Evolutionary conservation across 2,329 filamentous ascomycete genomes (phyloP), one percentile per base, ranked within the genome.

Genomic region (Tolypocladium cylindrosporum): DNA sequence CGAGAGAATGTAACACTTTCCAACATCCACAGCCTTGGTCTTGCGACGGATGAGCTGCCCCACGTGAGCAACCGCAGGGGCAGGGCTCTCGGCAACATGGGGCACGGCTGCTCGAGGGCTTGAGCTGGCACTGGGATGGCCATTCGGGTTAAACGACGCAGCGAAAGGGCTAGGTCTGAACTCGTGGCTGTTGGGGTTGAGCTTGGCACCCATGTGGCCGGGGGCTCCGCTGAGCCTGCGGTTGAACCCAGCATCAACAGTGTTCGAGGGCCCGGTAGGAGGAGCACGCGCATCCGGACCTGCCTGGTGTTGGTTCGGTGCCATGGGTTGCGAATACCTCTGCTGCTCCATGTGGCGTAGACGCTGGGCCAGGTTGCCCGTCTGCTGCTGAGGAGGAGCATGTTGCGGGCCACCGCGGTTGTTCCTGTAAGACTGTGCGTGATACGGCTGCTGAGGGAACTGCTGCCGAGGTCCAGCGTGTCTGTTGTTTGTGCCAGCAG

Each of bases 121-220:
- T 3, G 89, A 90, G 41, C 83, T 80, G 53, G 83, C 79, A 68
- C 87, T 90, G n/a, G 79, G 76, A 53, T 79, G 77, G 4, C 79
- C 77, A 31, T 75, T 89, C 6, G 89, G 93, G 64, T 86, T 93
- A 74, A 99, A 97, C 1, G 87, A 80, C 51, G 83, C 82, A 0
- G 92, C 91, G 61, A 88, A 88, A 5, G 90, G 86, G 66, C 88
- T 95, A 21, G 93, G 94, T 62, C 88, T 86, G 74, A 97, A 97
- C 67, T 96, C 91, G 68, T 83, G 79, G 64, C 79, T 86, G 65
- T 84, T 85, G 8, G 84, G 84, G 61, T 87, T 87, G 64, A 87
- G 68, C 70, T 85, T 84, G 52, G 76, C 77, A 4, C 76, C 75
- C 65, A 82, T 74, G 55, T 81, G 81, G 50, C 74, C 74, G 14